These are phyloP conservation scores for Daedaleopsis nitida DNA, from an alignment of 768 basidiomycete genomes.

Conservation along the genomic window DNA sequence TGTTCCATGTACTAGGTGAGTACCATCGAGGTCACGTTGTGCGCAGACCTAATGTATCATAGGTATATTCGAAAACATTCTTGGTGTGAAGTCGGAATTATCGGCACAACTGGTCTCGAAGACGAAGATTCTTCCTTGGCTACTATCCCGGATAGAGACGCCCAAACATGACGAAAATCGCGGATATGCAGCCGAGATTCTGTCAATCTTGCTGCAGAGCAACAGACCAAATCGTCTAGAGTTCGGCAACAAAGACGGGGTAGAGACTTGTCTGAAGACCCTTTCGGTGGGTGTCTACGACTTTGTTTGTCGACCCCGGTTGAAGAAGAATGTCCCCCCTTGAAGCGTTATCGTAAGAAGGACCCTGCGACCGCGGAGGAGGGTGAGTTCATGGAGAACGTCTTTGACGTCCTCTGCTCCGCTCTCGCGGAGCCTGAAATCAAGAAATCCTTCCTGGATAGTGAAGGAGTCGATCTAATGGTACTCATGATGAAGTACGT, in stretches of 20 bases:
- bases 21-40: neutral
- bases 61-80: constrained; percentile 93
- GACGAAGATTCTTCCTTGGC: constrained; percentile 77
- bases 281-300: constrained; percentile 64
- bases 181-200: constrained; percentile 88
- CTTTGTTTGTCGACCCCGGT: neutral
- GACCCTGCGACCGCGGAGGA: constrained; percentile 90
- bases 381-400: constrained; percentile 96
- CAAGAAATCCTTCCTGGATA: constrained; percentile 81
- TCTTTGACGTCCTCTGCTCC: constrained; percentile 90
- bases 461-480: constrained; percentile 96
- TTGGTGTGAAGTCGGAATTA: constrained; percentile 82
- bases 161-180: constrained; percentile 88
- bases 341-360: constrained; percentile 81
- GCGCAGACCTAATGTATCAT: neutral
- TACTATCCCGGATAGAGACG: constrained; percentile 72
- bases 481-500: constrained; percentile 95
- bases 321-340: constrained; percentile 3
- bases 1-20: constrained; percentile 89
- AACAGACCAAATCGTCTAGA: constrained; percentile 67
- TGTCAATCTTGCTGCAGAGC: constrained; percentile 88
- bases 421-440: constrained; percentile 75
- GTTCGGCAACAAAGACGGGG: constrained; percentile 73
- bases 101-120: constrained; percentile 69
- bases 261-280: constrained; percentile 74